A percentile compares a stretch with the other conserved stretches of the same genome.
Conservation (phyloP, 495 filamentous ascomycete species). For the Hypomontagnella submonticulosa region DNA sequence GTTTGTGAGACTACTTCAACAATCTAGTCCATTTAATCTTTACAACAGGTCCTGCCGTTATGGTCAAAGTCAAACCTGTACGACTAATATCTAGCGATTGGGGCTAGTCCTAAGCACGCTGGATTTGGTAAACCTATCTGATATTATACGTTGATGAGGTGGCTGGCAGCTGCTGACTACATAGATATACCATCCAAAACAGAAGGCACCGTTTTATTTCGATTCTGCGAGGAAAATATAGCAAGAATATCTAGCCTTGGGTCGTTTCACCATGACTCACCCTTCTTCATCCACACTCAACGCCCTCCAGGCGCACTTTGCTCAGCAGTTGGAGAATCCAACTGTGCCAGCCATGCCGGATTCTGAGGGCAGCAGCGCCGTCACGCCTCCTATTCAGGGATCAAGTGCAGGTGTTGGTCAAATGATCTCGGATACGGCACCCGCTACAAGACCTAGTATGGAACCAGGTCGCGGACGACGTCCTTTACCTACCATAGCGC, state of each 20-base stretch:
- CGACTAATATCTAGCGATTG: conserved; percentile 21
- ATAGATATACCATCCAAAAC: background rate
- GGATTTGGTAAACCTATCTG: background rate
- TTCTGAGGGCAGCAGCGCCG: background rate
- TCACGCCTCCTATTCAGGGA: conserved; percentile 8
- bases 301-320: conserved; percentile 46
- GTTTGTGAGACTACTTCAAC: background rate
- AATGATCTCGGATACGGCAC: background rate
- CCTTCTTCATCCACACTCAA: conserved; percentile 40
- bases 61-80: conserved; percentile 5
- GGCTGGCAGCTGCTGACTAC: background rate
- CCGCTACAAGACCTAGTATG: background rate
- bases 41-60: conserved; percentile 15
- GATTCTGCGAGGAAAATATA: background rate
- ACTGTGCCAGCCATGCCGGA: background rate
- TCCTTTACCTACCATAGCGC: background rate
- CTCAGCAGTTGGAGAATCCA: conserved; percentile 18
- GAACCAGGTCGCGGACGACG: background rate
- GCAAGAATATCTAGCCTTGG: background rate
- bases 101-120: conserved; percentile 22
- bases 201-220: background rate
- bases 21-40: background rate
- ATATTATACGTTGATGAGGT: conserved; percentile 6
- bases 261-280: conserved; percentile 36
- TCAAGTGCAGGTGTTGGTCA: background rate